A percentile compares a stretch with the other conserved stretches of the same genome.
These are phyloP conservation scores for Ormosia emarginata DNA, from an alignment of 306 rosid genomes.

Conservation along the genomic window DNA sequence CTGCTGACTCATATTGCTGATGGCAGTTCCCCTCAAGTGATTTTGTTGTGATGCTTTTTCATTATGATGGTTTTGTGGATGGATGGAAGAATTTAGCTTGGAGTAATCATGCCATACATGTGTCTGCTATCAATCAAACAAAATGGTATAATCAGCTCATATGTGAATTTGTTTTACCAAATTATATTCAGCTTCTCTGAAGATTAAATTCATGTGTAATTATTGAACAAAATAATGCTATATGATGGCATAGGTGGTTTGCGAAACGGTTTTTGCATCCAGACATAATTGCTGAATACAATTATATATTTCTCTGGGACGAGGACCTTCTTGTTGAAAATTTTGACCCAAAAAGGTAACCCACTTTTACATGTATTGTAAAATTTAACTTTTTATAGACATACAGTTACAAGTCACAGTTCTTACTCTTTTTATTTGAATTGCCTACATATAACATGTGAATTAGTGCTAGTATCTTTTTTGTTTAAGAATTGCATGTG, in stretches of 20 bases:
- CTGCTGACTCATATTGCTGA: background rate
- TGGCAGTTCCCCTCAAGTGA: constrained; percentile 45
- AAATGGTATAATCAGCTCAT: constrained; percentile 43
- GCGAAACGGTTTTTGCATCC: constrained; percentile 97
- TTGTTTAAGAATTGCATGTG: background rate
- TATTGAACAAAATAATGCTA: background rate
- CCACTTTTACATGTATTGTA: background rate
- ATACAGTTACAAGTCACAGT: background rate
- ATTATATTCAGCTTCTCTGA: background rate
- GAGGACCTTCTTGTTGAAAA: constrained; percentile 91
- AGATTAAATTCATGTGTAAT: background rate
- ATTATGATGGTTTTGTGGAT: constrained; percentile 52
- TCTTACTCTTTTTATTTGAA: background rate
- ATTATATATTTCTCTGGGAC: constrained; percentile 92
- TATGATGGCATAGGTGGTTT: constrained; percentile 70
- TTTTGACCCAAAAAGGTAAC: constrained; percentile 67
- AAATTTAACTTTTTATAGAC: background rate
- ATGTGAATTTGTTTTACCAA: background rate
- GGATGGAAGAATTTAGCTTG: constrained; percentile 50
- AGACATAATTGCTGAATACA: constrained; percentile 72
- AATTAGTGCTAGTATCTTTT: background rate
- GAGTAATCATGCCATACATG: constrained; percentile 43
- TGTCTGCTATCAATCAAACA: constrained; percentile 53
- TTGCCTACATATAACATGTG: background rate
- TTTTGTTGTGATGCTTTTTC: constrained; percentile 56